Evolutionary conservation across 2,329 filamentous ascomycete species (phyloP).

Genomic region (Triangularia setosa): DNA sequence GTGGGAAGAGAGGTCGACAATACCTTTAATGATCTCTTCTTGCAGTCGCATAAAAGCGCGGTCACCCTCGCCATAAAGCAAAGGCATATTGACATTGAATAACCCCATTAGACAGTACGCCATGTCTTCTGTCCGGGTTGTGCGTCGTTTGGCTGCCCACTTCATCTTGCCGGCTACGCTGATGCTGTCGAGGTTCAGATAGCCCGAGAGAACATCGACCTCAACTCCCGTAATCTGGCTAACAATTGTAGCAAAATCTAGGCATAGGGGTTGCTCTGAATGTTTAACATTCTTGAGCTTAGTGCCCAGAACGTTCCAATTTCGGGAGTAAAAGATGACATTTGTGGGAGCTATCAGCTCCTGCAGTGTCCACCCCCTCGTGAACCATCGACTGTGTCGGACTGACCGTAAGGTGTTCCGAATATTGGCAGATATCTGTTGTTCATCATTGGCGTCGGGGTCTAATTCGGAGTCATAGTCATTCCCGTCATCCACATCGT

Average conservation of each 20-base stretch:
- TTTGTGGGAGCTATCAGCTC: conserved; percentile 8
- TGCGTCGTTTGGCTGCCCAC: conserved; percentile 10
- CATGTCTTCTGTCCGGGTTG: conserved; percentile 7
- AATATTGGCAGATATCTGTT: not conserved
- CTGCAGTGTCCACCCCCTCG: conserved; percentile 15
- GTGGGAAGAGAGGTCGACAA: not conserved
- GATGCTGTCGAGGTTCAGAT: not conserved
- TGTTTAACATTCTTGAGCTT: not conserved
- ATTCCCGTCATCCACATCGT: not conserved
- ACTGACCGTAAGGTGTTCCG: not conserved
- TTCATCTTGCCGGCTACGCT: conserved; percentile 9
- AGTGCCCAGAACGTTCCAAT: conserved; percentile 15
- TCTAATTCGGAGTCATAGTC: not conserved
- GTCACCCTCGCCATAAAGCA: conserved; percentile 10
- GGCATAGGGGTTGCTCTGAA: not conserved
- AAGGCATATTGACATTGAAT: conserved; percentile 9
- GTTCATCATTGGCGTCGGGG: not conserved
- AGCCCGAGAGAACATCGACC: not conserved
- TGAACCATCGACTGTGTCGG: conserved; percentile 9
- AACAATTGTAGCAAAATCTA: not conserved
- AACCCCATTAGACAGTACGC: conserved; percentile 12
- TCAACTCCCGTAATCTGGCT: not conserved
- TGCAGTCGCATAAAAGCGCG: conserved; percentile 9
- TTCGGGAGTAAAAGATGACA: conserved; percentile 9
- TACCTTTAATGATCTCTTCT: conserved; percentile 10